Base-by-base conservation (phyloP, 768 basidiomycete genomes). In the Tephrocybe sp. region DNA sequence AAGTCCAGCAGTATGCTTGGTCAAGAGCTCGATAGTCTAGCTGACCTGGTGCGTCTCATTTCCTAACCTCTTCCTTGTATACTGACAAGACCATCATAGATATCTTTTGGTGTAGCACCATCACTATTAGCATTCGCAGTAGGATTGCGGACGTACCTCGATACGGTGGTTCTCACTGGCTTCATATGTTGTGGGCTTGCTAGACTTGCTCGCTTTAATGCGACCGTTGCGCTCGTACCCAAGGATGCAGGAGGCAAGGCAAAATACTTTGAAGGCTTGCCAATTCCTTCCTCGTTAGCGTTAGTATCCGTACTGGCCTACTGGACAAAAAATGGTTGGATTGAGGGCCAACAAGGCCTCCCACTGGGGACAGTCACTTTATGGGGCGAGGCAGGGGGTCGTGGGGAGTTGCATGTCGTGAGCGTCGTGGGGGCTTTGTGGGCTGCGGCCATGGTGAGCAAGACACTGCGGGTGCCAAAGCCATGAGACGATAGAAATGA, bases 371-470 rank as follows among this genome's bases (percentile, higher is more conserved):
- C 81, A n/a, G 65, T 86, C 28, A 85, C 80, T 6, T 63, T 91
- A 12, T 92, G 89, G 85, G 90, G 88, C 15, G 57, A 72, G 32
- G 63, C 73, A 26, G 90, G 88, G 11, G 86, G 86, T 9, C 79
- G 84, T 26, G 87, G 94, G 61, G 96, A 98, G 59, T 61, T 98
- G 42, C 97, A 99, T 68, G 70, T 81, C 33, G 84, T 85, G 36
- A 85, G 85, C 62, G 55, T 90, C 30, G 63, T 95, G n/a, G 92
- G 93, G 68, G 87, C 74, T 6, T 65, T 76, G 11, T 98, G 94
- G 95, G 96, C 90, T 8, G 88, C 93, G 14, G 88, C 90, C 42
- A 98, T 99, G 96, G 90, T 99, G 57, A 95, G 92, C 78, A 98
- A 98, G 73, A 98, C 97, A 14, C 75, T 99, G 40, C 80, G 85